A percentile compares a stretch with the other conserved stretches of the same genome.
Evolutionary conservation across 495 filamentous ascomycete species (phyloP).

Genomic region (Wilcoxina mikolae): DNA sequence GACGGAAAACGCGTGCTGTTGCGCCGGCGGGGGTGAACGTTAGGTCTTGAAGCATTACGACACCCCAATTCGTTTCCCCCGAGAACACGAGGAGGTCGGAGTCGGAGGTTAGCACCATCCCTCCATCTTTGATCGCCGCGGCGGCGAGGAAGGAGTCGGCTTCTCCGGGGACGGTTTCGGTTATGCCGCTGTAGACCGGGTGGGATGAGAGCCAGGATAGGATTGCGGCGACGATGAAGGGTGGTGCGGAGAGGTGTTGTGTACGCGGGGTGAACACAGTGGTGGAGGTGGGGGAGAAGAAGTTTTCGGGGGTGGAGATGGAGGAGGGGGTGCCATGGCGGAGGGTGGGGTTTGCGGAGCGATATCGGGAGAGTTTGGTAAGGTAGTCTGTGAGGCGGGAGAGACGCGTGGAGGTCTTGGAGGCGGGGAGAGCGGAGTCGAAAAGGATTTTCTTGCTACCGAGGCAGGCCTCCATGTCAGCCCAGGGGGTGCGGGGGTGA

Average conservation of each 20-base stretch:
- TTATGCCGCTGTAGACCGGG: neutral
- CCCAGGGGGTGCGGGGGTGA: neutral
- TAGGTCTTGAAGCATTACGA: constrained; percentile 23
- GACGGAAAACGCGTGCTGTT: constrained; percentile 14
- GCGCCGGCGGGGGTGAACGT: neutral
- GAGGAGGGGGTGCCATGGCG: neutral
- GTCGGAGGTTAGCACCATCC: constrained; percentile 21
- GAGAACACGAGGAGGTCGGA: constrained; percentile 21
- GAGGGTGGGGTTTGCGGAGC: constrained; percentile 6
- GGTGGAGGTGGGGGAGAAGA: neutral
- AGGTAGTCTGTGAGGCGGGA: constrained; percentile 32
- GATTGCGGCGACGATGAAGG: constrained; percentile 15
- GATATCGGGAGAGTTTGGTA: constrained; percentile 9
- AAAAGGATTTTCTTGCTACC: constrained; percentile 52
- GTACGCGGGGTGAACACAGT: constrained; percentile 3
- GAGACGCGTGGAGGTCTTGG: constrained; percentile 42
- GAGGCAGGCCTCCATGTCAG: neutral
- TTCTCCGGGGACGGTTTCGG: constrained; percentile 19
- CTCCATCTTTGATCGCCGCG: constrained; percentile 12
- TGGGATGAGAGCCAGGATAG: constrained; percentile 8
- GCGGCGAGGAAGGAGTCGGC: constrained; percentile 21
- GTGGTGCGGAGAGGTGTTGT: constrained; percentile 15
- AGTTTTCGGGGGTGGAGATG: neutral
- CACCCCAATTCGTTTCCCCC: constrained; percentile 11
- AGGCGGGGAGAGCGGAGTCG: constrained; percentile 54